Evolutionary conservation across 768 basidiomycete genomes (phyloP), one percentile per base, ranked within the genome.

Genomic region (Punctularia strigosozonata): DNA sequence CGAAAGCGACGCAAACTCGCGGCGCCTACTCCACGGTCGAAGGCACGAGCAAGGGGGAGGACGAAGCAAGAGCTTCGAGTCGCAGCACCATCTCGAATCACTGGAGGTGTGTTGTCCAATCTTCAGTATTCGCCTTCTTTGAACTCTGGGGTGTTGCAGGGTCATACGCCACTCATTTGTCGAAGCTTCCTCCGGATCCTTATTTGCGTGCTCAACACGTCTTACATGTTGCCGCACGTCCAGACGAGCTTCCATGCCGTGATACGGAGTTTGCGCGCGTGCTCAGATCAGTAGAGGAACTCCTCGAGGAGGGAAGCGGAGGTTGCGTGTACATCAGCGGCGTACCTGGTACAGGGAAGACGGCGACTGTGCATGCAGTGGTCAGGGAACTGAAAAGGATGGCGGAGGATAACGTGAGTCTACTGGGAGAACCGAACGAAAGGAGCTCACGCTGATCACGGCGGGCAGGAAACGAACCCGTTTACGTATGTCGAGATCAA

Each of bases 401-500:
- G 76, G 91, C 91, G 1, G 72, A 83, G 53, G 68, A 75, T 39
- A 78, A 75, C 46, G 88, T 89, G 46, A 21, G 3, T 26, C 15
- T 25, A 30, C 21, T 8, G 15, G 6, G 13, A 34, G 8, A 17
- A 15, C 26, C 3, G 2, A 24, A 18, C 18, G 21, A 39, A 24
- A n/a, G n/a, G 20, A 13, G 39, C 20, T 32, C 23, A 24, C 17
- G 30, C 22, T 36, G 5, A 25, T 36, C 24, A 28, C 17, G 1
- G 35, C 30, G 18, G 8, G 32, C 50, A 95, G 91, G 92, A 98
- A 70, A 80, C 78, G 6, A 81, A 84, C 45, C 87, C 90, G 1
- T 98, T 99, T 58, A 88, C 84, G 0, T 99, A 92, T 49, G 88
- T 97, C 44, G 95, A 99, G 53, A 94, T 99, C 51, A 98, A 98